Base-by-base conservation (phyloP, 305 asterid species). In the Salvia sclarea region DNA sequence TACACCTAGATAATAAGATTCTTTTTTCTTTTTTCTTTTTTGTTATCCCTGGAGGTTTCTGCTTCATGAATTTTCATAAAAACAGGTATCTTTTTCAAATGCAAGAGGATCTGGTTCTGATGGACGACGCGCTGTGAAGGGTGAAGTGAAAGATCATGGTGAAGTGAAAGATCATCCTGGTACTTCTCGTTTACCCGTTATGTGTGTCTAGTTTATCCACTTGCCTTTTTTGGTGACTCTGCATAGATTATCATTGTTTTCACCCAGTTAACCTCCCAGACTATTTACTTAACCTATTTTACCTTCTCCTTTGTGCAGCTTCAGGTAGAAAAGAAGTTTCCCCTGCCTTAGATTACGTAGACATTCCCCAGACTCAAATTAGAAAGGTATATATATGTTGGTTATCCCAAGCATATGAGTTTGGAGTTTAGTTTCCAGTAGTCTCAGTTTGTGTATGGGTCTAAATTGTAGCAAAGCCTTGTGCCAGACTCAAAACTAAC, bases 81-180 rank as follows among this genome's bases (percentile, higher is more conserved):
- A 72, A 47, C 81, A 92, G 98, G 85, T 92, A 75, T 47, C 95
- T 44, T 89, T 90, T 69, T 82, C 96, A 73, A 81, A 68, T 74
- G 75, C 87, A 76, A 86, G 81, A 78, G 98, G 98, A 78, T 84
- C 95, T 53, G 91, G 97, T 79, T 89, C 95, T 50, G 96, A 85
- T 75, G 98, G 97, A 24, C 82, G 97, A 24, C 82, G 82, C 62
- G 76, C 85, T 65, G 89, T 85, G 82, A 92, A 92, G 83, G 91
- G 91, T 70, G 98, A 90, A 50, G 76, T 86, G 79, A 97, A 92
- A 80, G 93, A 86, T 70, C 83, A 85, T 82, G 91, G 91, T 70
- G 98, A 90, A 50, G 76, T 86, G 79, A 97, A 92, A 80, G 93
- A 86, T 70, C 83, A 85, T 82, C 83, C 84, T 48, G 98, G 98